Evolutionary conservation across 305 asterid species (phyloP), one percentile per base, ranked within the genome.

Genomic region (Rubia balearica): DNA sequence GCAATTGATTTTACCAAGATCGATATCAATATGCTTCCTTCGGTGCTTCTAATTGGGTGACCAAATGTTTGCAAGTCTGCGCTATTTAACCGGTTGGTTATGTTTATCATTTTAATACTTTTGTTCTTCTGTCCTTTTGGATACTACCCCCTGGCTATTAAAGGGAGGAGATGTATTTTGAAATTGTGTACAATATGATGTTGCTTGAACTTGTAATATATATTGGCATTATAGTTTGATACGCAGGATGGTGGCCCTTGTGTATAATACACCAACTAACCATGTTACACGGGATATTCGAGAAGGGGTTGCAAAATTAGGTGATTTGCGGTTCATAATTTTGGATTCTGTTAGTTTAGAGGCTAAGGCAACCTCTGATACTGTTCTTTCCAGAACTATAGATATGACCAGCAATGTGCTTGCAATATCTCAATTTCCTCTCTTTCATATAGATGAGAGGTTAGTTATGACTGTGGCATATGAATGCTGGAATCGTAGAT

Each of bases 21-120:
- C 75, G 88, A 85, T 41, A 81, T 90, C 63, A 83, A 83, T 74
- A 89, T 87, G 87, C 93, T 94, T 74, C 97, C 97, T 8, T 85
- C 85, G 22, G 88, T 91, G 67, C 49, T 94, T 66, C 81, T 89
- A 70, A 86, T 91, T 5, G 98, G 98, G 22, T 91, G 97, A 7
- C 98, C 96, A 33, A 91, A 93, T 84, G 96, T 91, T 80, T 97
- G 97, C 19, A 91, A 91, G 74, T 93, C 97, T 6, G 97, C 97
- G 45, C 78, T 94, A 74, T 94, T 94, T 80, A 89, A 94, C 72
- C 96, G 96, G 96, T 90, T 65, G 81, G 90, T 80, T 71, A 65
- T 68, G 59, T 67, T 40, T 53, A 43, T 68, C 48, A 38, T 73
- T 22, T 71, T 68, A 57, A 74, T 66, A 38, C 62, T 38, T 70